Conservation (phyloP, 257 asterid genomes). For the Capsicum pubescens region DNA sequence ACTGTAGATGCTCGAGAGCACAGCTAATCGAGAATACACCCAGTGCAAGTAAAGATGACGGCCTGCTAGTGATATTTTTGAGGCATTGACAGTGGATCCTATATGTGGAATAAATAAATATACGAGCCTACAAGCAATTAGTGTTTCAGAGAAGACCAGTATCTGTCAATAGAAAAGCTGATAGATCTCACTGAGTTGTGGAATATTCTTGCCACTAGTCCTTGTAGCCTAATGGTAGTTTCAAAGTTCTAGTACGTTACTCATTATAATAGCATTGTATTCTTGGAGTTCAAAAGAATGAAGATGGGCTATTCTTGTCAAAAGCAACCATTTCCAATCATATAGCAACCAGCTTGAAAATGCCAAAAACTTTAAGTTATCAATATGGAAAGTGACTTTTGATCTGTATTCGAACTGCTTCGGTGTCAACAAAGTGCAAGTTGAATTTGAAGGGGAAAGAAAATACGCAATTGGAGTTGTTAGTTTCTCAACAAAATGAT, state of each 20-base stretch:
- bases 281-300: neutral
- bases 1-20: conserved; percentile 48
- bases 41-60: conserved; percentile 29
- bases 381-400: neutral
- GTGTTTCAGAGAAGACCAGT: neutral
- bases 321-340: neutral
- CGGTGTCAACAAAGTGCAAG: neutral
- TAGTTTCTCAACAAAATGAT: neutral
- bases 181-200: conserved; percentile 13
- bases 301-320: neutral
- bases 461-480: neutral
- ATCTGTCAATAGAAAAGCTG: conserved; percentile 9
- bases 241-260: neutral
- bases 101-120: neutral
- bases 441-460: neutral
- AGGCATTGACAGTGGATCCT: conserved; percentile 7
- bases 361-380: neutral
- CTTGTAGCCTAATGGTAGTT: neutral
- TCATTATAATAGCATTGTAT: conserved; percentile 1
- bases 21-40: neutral
- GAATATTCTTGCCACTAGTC: neutral
- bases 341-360: neutral
- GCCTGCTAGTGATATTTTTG: neutral
- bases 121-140: conserved; percentile 15
- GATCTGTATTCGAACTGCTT: neutral